Percentiles rank a stretch among this genome's conserved stretches.
Conservation (phyloP, 495 filamentous ascomycete species). For the Penicillium salamii region DNA sequence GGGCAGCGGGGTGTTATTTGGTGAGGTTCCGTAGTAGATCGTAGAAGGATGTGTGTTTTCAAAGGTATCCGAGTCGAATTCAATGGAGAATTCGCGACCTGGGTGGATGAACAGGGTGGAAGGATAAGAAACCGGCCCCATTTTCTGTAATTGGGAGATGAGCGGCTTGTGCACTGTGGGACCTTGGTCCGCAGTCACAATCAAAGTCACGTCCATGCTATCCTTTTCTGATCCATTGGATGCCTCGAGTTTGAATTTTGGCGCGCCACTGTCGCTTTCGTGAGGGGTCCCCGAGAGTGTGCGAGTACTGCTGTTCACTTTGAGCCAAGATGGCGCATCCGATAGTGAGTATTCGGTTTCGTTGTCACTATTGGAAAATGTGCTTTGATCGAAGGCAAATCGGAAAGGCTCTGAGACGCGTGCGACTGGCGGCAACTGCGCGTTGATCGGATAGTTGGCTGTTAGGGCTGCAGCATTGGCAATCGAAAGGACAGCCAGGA, state of each 20-base stretch:
- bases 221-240: slow-evolving; percentile 56
- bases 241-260: slow-evolving; percentile 57
- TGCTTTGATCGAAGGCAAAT: slow-evolving; percentile 66
- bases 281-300: slow-evolving; percentile 64
- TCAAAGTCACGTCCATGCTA: slow-evolving; percentile 56
- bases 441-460: slow-evolving; percentile 68
- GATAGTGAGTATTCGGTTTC: slow-evolving; percentile 60
- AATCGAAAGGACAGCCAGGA: slow-evolving; percentile 31
- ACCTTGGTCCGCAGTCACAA: slow-evolving; percentile 55
- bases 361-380: slow-evolving; percentile 55
- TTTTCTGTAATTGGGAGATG: slow-evolving; percentile 42
- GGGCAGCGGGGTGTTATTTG: slow-evolving; percentile 77
- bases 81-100: slow-evolving; percentile 40
- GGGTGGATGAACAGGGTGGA: slow-evolving; percentile 45
- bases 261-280: slow-evolving; percentile 51
- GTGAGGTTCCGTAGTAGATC: slow-evolving; percentile 73
- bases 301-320: slow-evolving; percentile 58
- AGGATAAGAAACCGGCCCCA: slow-evolving; percentile 47
- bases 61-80: slow-evolving; percentile 50
- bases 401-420: slow-evolving; percentile 59
- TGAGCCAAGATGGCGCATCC: slow-evolving; percentile 66
- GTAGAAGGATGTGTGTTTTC: slow-evolving; percentile 43
- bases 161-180: slow-evolving; percentile 48
- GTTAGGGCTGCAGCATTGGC: slow-evolving; percentile 42
- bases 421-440: slow-evolving; percentile 74